phyloP scores from a whole-genome alignment of 2,329 filamentous ascomycete species.

The Chaetomiaceae sp. region DNA sequence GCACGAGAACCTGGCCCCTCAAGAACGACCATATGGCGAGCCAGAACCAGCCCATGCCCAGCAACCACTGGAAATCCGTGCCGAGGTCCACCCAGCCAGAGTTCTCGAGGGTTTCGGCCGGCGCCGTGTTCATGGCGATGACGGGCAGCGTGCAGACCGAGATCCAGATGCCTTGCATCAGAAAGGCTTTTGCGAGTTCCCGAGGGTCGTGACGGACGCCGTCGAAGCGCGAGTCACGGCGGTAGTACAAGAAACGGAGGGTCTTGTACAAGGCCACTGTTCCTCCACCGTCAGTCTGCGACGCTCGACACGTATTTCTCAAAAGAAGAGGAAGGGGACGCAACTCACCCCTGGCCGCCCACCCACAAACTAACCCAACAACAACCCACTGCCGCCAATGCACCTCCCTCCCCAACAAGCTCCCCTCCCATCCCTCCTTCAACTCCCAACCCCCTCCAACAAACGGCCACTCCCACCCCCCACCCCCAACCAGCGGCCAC shows the following conservation, averaged over 20 bases:
- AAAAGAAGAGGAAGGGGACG: not conserved
- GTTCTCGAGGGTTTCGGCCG: constrained; percentile 50
- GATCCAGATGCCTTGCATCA: constrained; percentile 62
- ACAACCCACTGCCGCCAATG: constrained; percentile 1
- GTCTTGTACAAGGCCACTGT: constrained; percentile 62
- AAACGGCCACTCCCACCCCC: no score
- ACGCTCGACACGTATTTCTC: no score
- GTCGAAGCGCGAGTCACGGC: constrained; percentile 51
- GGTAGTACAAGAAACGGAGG: constrained; percentile 53
- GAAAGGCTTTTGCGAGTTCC: constrained; percentile 36
- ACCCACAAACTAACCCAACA: not conserved
- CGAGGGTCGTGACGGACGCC: constrained; percentile 34
- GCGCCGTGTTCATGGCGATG: constrained; percentile 58
- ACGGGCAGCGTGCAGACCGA: constrained; percentile 62
- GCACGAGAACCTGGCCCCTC: constrained; percentile 39
- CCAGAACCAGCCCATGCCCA: constrained; percentile 44
- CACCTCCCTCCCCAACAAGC: not conserved
- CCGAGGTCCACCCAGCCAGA: no score
- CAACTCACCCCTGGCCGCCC: constrained; percentile 5
- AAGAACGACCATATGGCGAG: constrained; percentile 46
- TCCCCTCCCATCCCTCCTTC: no score
- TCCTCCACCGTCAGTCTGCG: not conserved
- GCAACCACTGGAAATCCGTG: no score
- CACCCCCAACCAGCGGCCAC: no score
- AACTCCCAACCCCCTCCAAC: not conserved